Evolutionary conservation across 352 stramenopile species (phyloP), one percentile per base, ranked within the genome.

Genomic region (Blastocystis sp.): DNA sequence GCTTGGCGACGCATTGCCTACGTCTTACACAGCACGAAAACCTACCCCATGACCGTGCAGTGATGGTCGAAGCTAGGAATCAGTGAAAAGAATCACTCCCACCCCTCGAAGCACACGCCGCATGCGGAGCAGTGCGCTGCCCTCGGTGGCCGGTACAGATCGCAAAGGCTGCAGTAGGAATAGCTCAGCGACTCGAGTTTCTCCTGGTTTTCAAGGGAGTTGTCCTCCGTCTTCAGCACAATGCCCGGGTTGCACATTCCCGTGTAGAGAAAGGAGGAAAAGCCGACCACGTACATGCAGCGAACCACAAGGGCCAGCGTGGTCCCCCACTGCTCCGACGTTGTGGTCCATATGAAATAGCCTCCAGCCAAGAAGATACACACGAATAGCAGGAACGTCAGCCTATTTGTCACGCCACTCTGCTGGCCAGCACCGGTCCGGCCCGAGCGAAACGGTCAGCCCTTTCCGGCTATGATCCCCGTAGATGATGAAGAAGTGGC

Each of bases 401-500:
- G 34, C 56, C 74, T 69, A 38, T 59, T 84, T 59, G n/a, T 1
- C 23, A 19, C 17, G 34, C 28, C 2, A 9, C 11, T 28, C 7
- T 28, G 43, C 14, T 28, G 17, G 11, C 52, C 28, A 0, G 40
- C n/a, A 84, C 74, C 74, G 34, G 9, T 84, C 56, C 21, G 74
- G 74, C 11, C 74, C 74, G 38, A 84, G n/a, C 10, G 74, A 84
- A n/a, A 84, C n/a, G 17, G 74, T 84, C 21, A 61, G 38, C n/a
- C 74, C 74, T 56, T 84, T 84, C 11, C 56, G 67, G 7, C 21
- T 34, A 28, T 84, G 48, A 56, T 84, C 61, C 1, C 74, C 74
- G 61, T 69, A 84, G 34, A 84, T 23, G 38, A 84, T 84, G 21
- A 41, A 84, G 34, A 84, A 84, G n/a, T 62, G 45, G 34, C 74